Evolutionary conservation across 257 asterid genomes (phyloP), one percentile per base, ranked within the genome.

Genomic region (Scutellaria baicalensis): DNA sequence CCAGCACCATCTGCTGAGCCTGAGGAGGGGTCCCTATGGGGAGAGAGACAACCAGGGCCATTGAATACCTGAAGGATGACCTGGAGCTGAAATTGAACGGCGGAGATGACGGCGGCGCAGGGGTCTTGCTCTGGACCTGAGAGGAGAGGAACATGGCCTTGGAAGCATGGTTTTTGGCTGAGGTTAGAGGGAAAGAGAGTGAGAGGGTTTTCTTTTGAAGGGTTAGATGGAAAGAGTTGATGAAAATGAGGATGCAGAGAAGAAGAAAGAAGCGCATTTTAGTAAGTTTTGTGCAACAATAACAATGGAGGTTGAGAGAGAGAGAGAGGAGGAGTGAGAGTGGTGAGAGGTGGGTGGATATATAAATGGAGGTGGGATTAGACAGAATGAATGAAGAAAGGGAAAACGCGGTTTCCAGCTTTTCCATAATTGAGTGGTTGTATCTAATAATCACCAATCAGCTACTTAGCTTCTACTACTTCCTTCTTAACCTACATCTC

Each of bases 1-100:
- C 98, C 23, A 92, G 36, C 7, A 92, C 96, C 96, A 90, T 84
- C 11, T 82, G 87, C 64, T 88, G 92, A 4, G 79, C 33, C 80
- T 92, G 98, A 0, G 97, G 96, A 2, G 97, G 98, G 58, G 98
- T 92, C 35, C 98, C 98, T 3, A 92, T 90, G 0, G 93, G 97
- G 42, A 90, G 91, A n/a, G 95, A 81, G 35, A 90, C 88, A 11
- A 88, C 78, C 63, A 90, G 83, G 44, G 97, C 98, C 95, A 86
- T 85, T 16, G 98, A 84, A 61, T 90, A 90, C 69, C 79, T 84
- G 79, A 88, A 85, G 0, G 82, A 48, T 1, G 93, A 76, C 21
- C 70, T 81, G 72, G 78, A 90, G 58, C 49, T 73, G 76, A 68
- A 83, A 2, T 2, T 21, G 73, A 75, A 82, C 42, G 84, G 76